Percentiles rank a stretch among this genome's conserved stretches.
These are phyloP conservation scores for Vicia faba DNA, from an alignment of 306 rosid species.

Conservation along the genomic window DNA sequence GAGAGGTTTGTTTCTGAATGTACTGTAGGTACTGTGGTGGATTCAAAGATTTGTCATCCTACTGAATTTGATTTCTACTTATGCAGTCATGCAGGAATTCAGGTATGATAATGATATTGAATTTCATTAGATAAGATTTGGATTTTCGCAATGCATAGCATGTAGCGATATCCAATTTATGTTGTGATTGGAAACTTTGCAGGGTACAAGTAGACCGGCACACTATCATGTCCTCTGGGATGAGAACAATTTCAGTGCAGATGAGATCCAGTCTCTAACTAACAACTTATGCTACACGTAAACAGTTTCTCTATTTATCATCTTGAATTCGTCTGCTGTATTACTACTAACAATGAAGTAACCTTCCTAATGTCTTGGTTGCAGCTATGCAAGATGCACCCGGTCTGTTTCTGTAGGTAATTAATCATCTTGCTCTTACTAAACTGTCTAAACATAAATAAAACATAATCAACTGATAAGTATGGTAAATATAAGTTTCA, in stretches of 20 bases:
- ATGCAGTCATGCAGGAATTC: slow-evolving; percentile 92
- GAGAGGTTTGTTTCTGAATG: slow-evolving; percentile 22
- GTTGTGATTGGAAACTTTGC: slow-evolving; percentile 13
- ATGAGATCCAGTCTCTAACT: slow-evolving; percentile 62
- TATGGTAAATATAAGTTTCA: background rate
- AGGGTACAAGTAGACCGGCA: slow-evolving; percentile 99
- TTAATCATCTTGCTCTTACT: background rate
- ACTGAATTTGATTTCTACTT: slow-evolving; percentile 87
- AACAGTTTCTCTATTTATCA: slow-evolving; percentile 21
- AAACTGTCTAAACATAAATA: background rate
- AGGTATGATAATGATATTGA: slow-evolving; percentile 47
- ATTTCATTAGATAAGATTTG: background rate
- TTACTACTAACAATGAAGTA: slow-evolving; percentile 23
- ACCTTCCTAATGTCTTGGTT: slow-evolving; percentile 23
- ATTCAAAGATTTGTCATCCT: slow-evolving; percentile 88
- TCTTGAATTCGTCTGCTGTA: background rate
- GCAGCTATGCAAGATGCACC: slow-evolving; percentile 86
- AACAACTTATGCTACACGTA: slow-evolving; percentile 92
- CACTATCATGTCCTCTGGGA: slow-evolving; percentile 96
- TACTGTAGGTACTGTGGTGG: slow-evolving; percentile 82
- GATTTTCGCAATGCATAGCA: background rate
- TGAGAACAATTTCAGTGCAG: slow-evolving; percentile 65
- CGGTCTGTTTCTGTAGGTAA: slow-evolving; percentile 85
- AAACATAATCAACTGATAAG: background rate
- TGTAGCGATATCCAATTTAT: slow-evolving; percentile 6